Conservation (phyloP, 2,329 filamentous ascomycete genomes). For the Neonectria magnoliae region DNA sequence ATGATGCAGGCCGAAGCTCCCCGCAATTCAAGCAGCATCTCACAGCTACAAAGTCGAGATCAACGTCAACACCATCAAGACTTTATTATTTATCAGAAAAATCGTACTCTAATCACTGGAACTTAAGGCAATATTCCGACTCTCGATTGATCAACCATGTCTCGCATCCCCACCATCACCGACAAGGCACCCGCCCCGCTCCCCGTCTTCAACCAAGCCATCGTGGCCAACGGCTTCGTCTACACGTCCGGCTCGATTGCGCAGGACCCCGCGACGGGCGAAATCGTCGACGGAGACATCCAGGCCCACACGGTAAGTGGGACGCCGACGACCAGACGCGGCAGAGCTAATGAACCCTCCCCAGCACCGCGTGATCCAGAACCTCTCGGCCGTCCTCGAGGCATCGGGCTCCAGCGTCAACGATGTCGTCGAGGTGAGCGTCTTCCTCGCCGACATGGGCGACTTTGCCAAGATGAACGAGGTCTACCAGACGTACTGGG, state of each 20-base stretch:
- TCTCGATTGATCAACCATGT: slow-evolving; percentile 19
- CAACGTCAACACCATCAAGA: background rate
- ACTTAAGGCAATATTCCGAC: background rate
- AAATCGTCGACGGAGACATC: slow-evolving; percentile 72
- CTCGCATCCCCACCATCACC: slow-evolving; percentile 36
- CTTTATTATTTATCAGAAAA: background rate
- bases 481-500: slow-evolving; percentile 76
- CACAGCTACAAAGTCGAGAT: background rate
- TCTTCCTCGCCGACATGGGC: slow-evolving; percentile 78
- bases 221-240: slow-evolving; percentile 69
- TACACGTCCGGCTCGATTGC: slow-evolving; percentile 78
- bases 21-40: background rate
- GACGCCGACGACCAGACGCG: background rate
- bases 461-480: slow-evolving; percentile 79
- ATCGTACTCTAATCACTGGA: background rate
- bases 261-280: slow-evolving; percentile 63
- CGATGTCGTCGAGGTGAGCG: slow-evolving; percentile 75
- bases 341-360: background rate
- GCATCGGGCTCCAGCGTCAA: slow-evolving; percentile 72
- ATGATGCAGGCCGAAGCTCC: background rate
- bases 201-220: slow-evolving; percentile 40
- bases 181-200: slow-evolving; percentile 37
- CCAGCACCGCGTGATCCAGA: slow-evolving; percentile 70
- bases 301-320: slow-evolving; percentile 66
- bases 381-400: slow-evolving; percentile 74